phyloP scores from a whole-genome alignment of 129 eudicot genomes.

The Arctium minus region DNA sequence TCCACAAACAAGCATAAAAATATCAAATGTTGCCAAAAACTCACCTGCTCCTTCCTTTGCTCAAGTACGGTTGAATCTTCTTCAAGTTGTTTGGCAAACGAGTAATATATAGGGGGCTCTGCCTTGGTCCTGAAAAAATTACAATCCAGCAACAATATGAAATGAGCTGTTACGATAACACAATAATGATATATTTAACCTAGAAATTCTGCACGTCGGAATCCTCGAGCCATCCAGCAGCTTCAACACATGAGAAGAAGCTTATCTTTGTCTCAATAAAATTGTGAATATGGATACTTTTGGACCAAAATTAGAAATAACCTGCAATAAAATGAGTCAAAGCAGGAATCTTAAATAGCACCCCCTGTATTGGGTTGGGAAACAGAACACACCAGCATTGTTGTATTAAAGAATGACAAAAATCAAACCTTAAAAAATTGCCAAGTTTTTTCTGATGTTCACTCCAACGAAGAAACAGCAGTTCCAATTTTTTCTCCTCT shows the following conservation, averaged over 20 bases:
- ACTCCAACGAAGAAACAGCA: slow-evolving; percentile 98
- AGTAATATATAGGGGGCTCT: slow-evolving; percentile 83
- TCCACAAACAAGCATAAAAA: neutral
- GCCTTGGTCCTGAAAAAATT: slow-evolving; percentile 81
- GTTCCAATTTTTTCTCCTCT: slow-evolving; percentile 91
- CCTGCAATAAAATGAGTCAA: slow-evolving; percentile 47
- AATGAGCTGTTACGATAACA: slow-evolving; percentile 27
- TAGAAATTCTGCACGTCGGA: slow-evolving; percentile 43
- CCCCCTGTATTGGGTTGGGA: neutral
- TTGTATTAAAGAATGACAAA: neutral
- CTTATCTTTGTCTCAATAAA: slow-evolving; percentile 99
- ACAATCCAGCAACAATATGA: slow-evolving; percentile 40
- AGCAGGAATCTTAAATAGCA: neutral
- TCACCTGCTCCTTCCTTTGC: slow-evolving; percentile 75
- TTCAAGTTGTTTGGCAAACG: slow-evolving; percentile 71
- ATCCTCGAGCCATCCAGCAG: slow-evolving; percentile 48
- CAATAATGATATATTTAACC: slow-evolving; percentile 26
- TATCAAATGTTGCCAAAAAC: slow-evolving; percentile 10
- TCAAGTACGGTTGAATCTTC: slow-evolving; percentile 54
- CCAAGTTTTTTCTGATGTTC: slow-evolving; percentile 98
- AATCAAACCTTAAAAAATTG: slow-evolving; percentile 77
- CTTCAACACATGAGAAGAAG: slow-evolving; percentile 81
- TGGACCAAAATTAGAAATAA: slow-evolving; percentile 97
- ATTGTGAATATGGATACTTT: slow-evolving; percentile 99
- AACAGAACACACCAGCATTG: neutral